phyloP scores from a whole-genome alignment of 495 filamentous ascomycete genomes.

The Aspergillus cavernicola region DNA sequence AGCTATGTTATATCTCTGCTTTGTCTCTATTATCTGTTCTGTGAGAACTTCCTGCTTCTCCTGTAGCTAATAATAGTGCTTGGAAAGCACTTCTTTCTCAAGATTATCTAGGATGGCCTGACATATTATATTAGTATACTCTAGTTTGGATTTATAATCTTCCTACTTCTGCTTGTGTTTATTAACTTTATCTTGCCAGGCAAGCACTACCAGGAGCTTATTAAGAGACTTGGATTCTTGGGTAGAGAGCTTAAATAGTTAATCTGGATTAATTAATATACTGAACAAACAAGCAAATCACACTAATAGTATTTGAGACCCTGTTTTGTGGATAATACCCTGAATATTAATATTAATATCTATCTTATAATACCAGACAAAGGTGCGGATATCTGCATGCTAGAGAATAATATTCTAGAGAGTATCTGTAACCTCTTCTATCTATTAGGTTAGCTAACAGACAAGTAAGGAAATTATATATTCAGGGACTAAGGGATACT shows the following conservation, averaged over 20 bases:
- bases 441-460: too few relatives aligned
- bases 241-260: conserved; percentile 18
- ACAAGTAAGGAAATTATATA: too few relatives aligned
- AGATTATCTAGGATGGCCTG: too few relatives aligned
- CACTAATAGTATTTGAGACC: conserved; percentile 17
- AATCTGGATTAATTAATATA: conserved; percentile 30
- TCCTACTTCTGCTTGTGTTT: conserved; percentile 11
- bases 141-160: too few relatives aligned
- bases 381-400: conserved; percentile 27
- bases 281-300: conserved; percentile 30
- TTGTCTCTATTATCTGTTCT: too few relatives aligned
- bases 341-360: conserved; percentile 25
- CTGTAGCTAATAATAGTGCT: too few relatives aligned
- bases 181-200: conserved; percentile 13
- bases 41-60: too few relatives aligned
- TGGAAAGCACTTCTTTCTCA: too few relatives aligned
- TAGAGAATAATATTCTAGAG: conserved; percentile 32
- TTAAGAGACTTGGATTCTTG: conserved; percentile 23
- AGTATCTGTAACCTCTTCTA: conserved; percentile 29
- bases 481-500: too few relatives aligned
- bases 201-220: conserved; percentile 11
- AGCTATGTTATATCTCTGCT: too few relatives aligned
- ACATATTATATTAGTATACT: too few relatives aligned
- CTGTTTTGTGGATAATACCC: conserved; percentile 22
- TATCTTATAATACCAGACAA: conserved; percentile 29